Evolutionary conservation across 768 basidiomycete species (phyloP).

Genomic region (Heimioporus sp.): DNA sequence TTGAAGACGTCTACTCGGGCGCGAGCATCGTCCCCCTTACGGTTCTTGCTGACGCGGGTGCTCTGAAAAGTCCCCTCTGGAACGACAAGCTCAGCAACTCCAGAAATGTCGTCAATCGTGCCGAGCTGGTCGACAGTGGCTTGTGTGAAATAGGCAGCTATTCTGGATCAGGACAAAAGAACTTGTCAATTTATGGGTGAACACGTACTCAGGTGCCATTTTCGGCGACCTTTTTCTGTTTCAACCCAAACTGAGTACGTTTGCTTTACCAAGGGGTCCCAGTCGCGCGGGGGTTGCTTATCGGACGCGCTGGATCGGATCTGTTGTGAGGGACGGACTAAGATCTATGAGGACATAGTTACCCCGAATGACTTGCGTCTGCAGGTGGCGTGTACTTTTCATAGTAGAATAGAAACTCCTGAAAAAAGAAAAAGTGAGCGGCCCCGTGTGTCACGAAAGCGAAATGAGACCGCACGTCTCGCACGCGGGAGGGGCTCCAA

Average conservation of each 20-base stretch:
- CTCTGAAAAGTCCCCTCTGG: constrained; percentile 69
- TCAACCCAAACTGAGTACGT: constrained; percentile 81
- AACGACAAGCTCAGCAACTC: constrained; percentile 57
- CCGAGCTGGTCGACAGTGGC: constrained; percentile 67
- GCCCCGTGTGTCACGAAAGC: not conserved
- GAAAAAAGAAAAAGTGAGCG: constrained; percentile 16
- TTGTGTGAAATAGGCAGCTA: constrained; percentile 85
- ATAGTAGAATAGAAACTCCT: constrained; percentile 87
- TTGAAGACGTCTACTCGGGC: constrained; percentile 32
- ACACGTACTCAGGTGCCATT: constrained; percentile 80
- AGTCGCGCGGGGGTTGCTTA: constrained; percentile 54
- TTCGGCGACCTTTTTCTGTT: constrained; percentile 60
- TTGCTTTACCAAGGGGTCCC: constrained; percentile 77
- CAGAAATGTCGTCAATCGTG: constrained; percentile 66
- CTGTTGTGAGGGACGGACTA: constrained; percentile 5
- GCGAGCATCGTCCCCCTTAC: constrained; percentile 41
- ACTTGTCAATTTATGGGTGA: not conserved
- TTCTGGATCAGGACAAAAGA: constrained; percentile 20
- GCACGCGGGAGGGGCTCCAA: constrained; percentile 82
- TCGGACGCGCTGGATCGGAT: constrained; percentile 35
- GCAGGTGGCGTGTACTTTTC: constrained; percentile 60
- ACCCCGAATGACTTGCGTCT: constrained; percentile 46
- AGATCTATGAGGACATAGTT: constrained; percentile 10
- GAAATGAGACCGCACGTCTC: constrained; percentile 56
- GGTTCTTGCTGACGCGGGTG: constrained; percentile 54